Conservation (phyloP, 139 green algal species). For the Nannochloris sp. region DNA sequence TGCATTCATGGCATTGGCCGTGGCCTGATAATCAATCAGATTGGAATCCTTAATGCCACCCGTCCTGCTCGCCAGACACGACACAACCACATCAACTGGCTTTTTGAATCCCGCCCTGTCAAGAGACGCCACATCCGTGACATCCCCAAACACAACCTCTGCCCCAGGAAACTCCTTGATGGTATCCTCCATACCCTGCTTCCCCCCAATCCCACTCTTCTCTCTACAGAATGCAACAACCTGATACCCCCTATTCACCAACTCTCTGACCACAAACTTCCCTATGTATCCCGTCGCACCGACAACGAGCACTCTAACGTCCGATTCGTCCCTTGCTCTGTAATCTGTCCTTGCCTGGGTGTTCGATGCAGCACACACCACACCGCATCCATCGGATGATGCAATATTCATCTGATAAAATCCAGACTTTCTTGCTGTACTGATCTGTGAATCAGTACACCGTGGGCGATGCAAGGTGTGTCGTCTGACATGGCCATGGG, state of each 20-base stretch:
- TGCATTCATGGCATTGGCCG: slow-evolving; percentile 80
- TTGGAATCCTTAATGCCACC: slow-evolving; percentile 88
- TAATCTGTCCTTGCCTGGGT: slow-evolving; percentile 30
- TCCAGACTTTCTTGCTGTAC: too few relatives aligned
- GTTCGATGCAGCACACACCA: too few relatives aligned
- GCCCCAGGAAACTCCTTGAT: slow-evolving; percentile 69
- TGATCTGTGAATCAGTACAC: too few relatives aligned
- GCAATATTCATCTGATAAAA: too few relatives aligned
- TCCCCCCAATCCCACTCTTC: slow-evolving; percentile 85
- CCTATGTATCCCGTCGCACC: slow-evolving; percentile 98
- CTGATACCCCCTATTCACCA: slow-evolving; percentile 58
- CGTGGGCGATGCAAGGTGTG: too few relatives aligned
- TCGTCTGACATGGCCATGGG: too few relatives aligned
- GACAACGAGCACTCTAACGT: slow-evolving; percentile 84
- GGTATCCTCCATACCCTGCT: slow-evolving; percentile 64
- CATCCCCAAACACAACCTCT: slow-evolving; percentile 80
- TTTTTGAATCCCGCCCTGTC: slow-evolving; percentile 49
- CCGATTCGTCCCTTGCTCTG: slow-evolving; percentile 42
- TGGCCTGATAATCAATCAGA: slow-evolving; percentile 95
- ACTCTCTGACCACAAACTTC: slow-evolving; percentile 65
- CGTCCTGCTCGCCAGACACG: slow-evolving; percentile 88
- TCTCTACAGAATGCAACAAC: slow-evolving; percentile 79
- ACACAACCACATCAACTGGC: slow-evolving; percentile 94
- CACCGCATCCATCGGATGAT: too few relatives aligned
- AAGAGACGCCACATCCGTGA: slow-evolving; percentile 60